phyloP scores from a whole-genome alignment of 1,139 yeast species.

The Kodamaea arcana region DNA sequence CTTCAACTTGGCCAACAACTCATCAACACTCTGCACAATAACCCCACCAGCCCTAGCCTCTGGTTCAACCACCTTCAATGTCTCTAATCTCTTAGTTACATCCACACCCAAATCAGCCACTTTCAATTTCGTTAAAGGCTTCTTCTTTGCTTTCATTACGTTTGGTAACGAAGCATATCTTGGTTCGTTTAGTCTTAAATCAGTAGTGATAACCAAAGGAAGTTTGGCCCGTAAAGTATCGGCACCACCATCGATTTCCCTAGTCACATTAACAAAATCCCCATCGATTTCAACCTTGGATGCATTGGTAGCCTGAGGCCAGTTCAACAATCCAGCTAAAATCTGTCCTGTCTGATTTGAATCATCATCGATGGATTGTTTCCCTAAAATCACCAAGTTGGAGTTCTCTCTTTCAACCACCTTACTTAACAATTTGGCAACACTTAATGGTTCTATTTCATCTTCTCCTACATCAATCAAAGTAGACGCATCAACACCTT shows the following conservation, averaged over 20 bases:
- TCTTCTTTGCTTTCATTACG: slow-evolving; percentile 97
- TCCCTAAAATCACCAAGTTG: slow-evolving; percentile 83
- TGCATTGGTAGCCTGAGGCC: slow-evolving; percentile 99
- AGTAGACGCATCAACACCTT: slow-evolving; percentile 87
- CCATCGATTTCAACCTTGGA: slow-evolving; percentile 72
- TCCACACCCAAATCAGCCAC: slow-evolving; percentile 72
- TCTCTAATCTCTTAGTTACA: slow-evolving; percentile 58
- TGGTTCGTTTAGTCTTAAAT: slow-evolving; percentile 89
- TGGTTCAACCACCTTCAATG: slow-evolving; percentile 79
- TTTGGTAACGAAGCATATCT: slow-evolving; percentile 92
- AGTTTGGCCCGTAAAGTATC: slow-evolving; percentile 74
- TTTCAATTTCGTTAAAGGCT: slow-evolving; percentile 73
- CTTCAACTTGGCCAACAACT: slow-evolving; percentile 72
- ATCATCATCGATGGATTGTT: slow-evolving; percentile 96
- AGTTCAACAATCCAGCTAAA: slow-evolving; percentile 86
- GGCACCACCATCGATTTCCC: slow-evolving; percentile 95
- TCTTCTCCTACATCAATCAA: slow-evolving; percentile 74
- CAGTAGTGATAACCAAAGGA: slow-evolving; percentile 88
- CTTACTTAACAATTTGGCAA: slow-evolving; percentile 78
- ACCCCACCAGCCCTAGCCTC: slow-evolving; percentile 77
- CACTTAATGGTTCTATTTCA: slow-evolving; percentile 80
- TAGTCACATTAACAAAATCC: slow-evolving; percentile 65
- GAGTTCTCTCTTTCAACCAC: slow-evolving; percentile 67
- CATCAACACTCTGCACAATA: slow-evolving; percentile 77
- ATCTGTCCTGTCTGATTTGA: slow-evolving; percentile 96